Percentiles rank a stretch among this genome's conserved stretches.
Evolutionary conservation across 208 protist genomes (phyloP).

Genomic region (Trypanosoma platydactyli): DNA sequence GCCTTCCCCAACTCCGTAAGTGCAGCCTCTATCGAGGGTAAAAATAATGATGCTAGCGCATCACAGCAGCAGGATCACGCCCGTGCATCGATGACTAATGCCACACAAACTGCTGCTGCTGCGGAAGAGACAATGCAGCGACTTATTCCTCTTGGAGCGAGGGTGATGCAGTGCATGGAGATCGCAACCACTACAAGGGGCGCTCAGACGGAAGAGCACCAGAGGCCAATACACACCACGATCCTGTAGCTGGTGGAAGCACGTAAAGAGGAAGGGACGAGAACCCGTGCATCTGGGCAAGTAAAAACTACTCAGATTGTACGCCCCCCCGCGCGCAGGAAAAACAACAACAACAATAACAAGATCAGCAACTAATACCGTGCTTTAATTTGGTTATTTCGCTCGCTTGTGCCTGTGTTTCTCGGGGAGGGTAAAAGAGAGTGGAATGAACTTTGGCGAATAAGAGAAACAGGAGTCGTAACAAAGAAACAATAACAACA

Average conservation of each 20-base stretch:
- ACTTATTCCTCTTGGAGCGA: slow-evolving; percentile 45
- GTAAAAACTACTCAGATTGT: no score
- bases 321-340: no score
- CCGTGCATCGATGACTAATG: neutral
- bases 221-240: neutral
- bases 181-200: neutral
- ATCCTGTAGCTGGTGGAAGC: neutral
- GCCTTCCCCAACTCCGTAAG: neutral
- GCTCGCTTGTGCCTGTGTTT: no score
- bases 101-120: slow-evolving; percentile 3
- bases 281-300: no score
- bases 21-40: neutral
- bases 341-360: no score
- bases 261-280: no score
- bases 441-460: no score
- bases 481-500: slow-evolving; percentile 4
- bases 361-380: no score
- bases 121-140: slow-evolving; percentile 50
- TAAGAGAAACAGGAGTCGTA: slow-evolving; percentile 2
- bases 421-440: no score
- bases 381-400: no score
- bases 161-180: slow-evolving; percentile 40
- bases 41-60: neutral
- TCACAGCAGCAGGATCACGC: neutral
- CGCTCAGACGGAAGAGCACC: slow-evolving; percentile 3